phyloP scores from a whole-genome alignment of 1,284 basidiomycete species.

The Cutaneotrichosporon cutaneum region DNA sequence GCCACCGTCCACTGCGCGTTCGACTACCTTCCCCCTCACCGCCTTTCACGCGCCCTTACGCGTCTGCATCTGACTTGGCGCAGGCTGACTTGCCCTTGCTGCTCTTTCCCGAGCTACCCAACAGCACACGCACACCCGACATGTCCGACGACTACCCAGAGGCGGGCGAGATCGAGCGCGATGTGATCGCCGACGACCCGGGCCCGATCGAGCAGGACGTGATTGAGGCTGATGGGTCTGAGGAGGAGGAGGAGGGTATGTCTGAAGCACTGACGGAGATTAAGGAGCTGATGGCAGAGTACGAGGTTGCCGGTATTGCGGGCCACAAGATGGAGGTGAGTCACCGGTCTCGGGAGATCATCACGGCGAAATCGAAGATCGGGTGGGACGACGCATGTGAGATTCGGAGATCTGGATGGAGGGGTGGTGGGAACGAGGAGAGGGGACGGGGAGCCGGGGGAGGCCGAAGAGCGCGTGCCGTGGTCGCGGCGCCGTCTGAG shows the following conservation, averaged over 20 bases:
- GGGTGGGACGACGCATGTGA: not conserved
- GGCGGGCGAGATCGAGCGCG: constrained; percentile 1
- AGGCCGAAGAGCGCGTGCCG: no score
- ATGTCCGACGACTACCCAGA: not conserved
- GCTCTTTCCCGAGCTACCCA: no score
- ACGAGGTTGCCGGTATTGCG: constrained; percentile 35
- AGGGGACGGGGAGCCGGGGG: no score
- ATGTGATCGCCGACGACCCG: not conserved
- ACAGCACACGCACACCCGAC: no score
- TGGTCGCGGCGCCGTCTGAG: no score
- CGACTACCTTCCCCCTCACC: no score
- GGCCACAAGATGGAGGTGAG: constrained; percentile 32
- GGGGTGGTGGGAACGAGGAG: no score
- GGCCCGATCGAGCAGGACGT: constrained; percentile 17
- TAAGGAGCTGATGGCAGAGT: constrained; percentile 25
- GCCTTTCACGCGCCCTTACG: no score
- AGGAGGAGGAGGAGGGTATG: constrained; percentile 28
- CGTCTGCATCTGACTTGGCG: no score
- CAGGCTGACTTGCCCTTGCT: no score
- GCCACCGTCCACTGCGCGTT: no score
- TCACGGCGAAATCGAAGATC: not conserved
- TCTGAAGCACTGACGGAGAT: not conserved
- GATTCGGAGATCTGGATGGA: no score
- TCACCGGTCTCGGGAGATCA: not conserved
- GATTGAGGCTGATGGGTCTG: constrained; percentile 21